Base-by-base conservation (phyloP, 768 basidiomycete species). In the Obba rivulosa region DNA sequence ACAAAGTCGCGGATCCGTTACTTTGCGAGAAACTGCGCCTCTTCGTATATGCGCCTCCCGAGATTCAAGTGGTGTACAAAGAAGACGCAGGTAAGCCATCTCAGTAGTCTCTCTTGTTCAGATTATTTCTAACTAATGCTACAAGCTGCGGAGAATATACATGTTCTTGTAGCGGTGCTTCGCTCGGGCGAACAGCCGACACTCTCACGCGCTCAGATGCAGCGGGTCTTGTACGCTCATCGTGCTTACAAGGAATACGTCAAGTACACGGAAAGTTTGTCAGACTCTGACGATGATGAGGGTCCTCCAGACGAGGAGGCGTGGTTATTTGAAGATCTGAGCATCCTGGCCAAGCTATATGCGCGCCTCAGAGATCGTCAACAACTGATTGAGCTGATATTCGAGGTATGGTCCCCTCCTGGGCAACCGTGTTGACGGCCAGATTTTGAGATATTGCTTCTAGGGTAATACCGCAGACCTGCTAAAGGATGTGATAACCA, bases 401-500 rank as follows among this genome's bases (percentile, higher is more conserved):
- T 98, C 54, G 94, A 99, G 83, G 94, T 86, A 46, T 47, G 3
- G n/a, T 40, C 34, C n/a, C 11, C 17, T 34, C 18, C 8, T 18
- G 41, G 22, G 45, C 41, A 16, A 3, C 18, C 24, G 16, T 13
- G 2, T 21, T 20, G 25, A 10, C n/a, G 42, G 36, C 7, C 24
- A 28, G 16, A 41, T 37, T 34, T 43, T 43, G 14, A 37, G 17
- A 17, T 31, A 25, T n/a, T 21, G 16, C 28, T 3, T 18, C 31
- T 46, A 98, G 94, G 94, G 96, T 18, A 85, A 85, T 39, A 98
- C 96, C 0, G 84, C 95, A 2, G 96, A 98, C 28, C 73, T 99
- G 21, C 71, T 99, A 60, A 97, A 94, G 66, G 96, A 99, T 64
- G 97, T 99, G 51, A 92, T 99, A 58, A 97, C 96, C 17, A 98